A percentile compares a stretch with the other conserved stretches of the same genome.
Conservation (phyloP, 176 grass and related monocot species). For the Miscanthus lutarioriparius region DNA sequence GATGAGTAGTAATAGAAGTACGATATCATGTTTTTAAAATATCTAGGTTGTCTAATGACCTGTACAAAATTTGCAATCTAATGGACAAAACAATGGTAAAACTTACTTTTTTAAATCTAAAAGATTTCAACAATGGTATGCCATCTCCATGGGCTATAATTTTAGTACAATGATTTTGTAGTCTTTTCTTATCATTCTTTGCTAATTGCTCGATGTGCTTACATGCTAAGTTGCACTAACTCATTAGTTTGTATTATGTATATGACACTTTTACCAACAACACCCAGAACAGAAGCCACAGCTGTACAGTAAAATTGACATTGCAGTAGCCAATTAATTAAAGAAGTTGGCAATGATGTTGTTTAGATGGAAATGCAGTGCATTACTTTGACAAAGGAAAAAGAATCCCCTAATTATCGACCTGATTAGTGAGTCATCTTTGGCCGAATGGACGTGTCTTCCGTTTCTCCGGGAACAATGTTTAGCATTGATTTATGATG, state of each 20-base stretch:
- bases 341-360: not conserved
- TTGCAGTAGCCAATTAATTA: not conserved
- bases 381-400: not conserved
- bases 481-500: constrained; percentile 36
- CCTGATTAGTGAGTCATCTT: constrained; percentile 1
- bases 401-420: not conserved
- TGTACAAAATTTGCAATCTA: no score
- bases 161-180: not conserved
- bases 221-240: not conserved
- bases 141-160: not conserved
- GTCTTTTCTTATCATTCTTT: constrained; percentile 7
- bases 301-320: not conserved
- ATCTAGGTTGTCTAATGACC: no score
- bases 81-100: no score
- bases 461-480: constrained; percentile 18
- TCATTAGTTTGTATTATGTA: no score
- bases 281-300: no score
- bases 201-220: not conserved
- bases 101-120: not conserved
- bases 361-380: not conserved
- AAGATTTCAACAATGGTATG: not conserved
- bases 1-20: no score
- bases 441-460: not conserved
- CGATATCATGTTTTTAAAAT: no score
- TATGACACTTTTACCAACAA: not conserved